Percentiles rank a stretch among this genome's conserved stretches.
phyloP scores from a whole-genome alignment of 2,329 filamentous ascomycete species.

The Hypoxylon sp. region DNA sequence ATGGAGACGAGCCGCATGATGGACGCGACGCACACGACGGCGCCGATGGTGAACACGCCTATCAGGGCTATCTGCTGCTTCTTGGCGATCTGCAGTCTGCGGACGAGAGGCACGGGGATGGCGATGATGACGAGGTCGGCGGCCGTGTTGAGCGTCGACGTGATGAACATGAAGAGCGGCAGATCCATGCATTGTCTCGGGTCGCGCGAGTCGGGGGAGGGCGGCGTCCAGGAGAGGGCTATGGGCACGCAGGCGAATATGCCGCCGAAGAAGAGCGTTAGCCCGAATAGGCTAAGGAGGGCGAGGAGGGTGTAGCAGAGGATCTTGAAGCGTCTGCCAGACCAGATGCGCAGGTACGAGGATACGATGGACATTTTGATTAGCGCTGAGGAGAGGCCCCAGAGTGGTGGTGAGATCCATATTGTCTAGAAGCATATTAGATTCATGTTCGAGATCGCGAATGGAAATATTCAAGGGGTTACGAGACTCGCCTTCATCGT shows the following conservation, averaged over 20 bases:
- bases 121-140: slow-evolving; percentile 39
- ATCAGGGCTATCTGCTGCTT: slow-evolving; percentile 31
- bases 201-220: neutral
- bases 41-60: slow-evolving; percentile 38
- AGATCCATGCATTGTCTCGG: slow-evolving; percentile 26
- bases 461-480: neutral
- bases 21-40: slow-evolving; percentile 37
- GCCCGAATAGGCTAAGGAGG: slow-evolving; percentile 33
- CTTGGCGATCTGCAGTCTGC: slow-evolving; percentile 26
- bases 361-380: slow-evolving; percentile 45
- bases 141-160: slow-evolving; percentile 36
- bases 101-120: slow-evolving; percentile 35
- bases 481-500: slow-evolving; percentile 27
- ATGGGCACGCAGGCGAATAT: slow-evolving; percentile 42
- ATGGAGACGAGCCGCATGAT: slow-evolving; percentile 41
- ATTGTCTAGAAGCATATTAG: slow-evolving; percentile 33
- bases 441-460: neutral
- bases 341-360: slow-evolving; percentile 45
- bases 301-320: slow-evolving; percentile 24
- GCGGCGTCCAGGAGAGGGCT: slow-evolving; percentile 29
- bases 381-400: slow-evolving; percentile 40
- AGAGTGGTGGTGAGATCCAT: slow-evolving; percentile 45
- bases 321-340: slow-evolving; percentile 13
- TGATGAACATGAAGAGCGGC: slow-evolving; percentile 40
- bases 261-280: slow-evolving; percentile 41